Conservation (phyloP, 257 asterid genomes). For the Jaltomata sinuosa region DNA sequence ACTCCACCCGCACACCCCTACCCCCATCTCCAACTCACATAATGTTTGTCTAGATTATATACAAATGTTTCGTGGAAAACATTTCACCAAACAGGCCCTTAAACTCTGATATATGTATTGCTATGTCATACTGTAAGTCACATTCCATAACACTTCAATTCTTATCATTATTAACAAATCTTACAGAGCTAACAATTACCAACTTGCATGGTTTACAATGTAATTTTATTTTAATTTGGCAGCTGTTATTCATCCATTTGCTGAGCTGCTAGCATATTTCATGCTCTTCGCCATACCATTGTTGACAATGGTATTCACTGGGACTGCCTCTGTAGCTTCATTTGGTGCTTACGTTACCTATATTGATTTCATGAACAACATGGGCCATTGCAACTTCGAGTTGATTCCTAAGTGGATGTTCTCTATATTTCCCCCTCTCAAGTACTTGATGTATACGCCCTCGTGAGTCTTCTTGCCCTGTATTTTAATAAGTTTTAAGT, state of each 20-base stretch:
- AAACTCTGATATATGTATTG: neutral
- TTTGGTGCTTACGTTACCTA: conserved; percentile 29
- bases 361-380: conserved; percentile 46
- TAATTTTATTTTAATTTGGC: conserved; percentile 7
- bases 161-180: neutral
- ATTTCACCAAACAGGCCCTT: neutral
- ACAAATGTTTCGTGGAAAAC: neutral
- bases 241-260: conserved; percentile 94
- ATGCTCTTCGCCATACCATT: conserved; percentile 49
- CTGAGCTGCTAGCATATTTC: conserved; percentile 66
- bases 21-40: no score
- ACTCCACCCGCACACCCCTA: neutral
- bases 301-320: conserved; percentile 22
- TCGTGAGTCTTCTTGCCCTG: conserved; percentile 31
- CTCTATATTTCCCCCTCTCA: conserved; percentile 75
- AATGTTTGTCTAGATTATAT: neutral
- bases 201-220: neutral
- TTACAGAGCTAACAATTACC: neutral
- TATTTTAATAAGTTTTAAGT: neutral
- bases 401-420: conserved; percentile 45
- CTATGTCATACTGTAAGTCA: neutral
- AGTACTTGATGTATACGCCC: conserved; percentile 65
- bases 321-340: conserved; percentile 36
- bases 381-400: conserved; percentile 72
- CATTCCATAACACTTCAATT: neutral